phyloP scores from a whole-genome alignment of 129 eudicot species.

The Tagetes erecta region DNA sequence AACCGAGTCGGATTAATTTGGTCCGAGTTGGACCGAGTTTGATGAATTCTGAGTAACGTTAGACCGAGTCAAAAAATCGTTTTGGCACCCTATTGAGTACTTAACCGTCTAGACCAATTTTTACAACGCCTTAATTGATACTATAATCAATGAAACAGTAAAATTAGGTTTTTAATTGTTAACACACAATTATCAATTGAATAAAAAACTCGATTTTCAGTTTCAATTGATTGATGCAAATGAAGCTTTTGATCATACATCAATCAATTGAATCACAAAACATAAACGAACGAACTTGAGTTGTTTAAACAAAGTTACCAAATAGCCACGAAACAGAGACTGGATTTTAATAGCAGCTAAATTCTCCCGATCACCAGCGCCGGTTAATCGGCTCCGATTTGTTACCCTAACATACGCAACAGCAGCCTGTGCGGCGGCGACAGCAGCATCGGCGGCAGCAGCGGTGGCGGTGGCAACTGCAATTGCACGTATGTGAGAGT shows the following conservation, averaged over 20 bases:
- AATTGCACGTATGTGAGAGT: slow-evolving; percentile 60
- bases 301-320: slow-evolving; percentile 42
- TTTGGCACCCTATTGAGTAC: no score
- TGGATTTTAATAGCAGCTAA: slow-evolving; percentile 74
- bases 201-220: background rate
- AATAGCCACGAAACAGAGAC: slow-evolving; percentile 59
- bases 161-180: background rate
- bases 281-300: background rate
- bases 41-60: no score
- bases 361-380: slow-evolving; percentile 40
- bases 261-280: background rate
- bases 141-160: background rate
- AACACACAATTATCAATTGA: no score
- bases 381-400: slow-evolving; percentile 33
- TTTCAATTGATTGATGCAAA: background rate
- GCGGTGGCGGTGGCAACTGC: slow-evolving; percentile 87
- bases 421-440: slow-evolving; percentile 82
- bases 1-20: no score
- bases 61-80: no score
- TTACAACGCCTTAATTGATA: background rate
- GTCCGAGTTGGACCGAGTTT: no score
- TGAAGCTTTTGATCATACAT: background rate
- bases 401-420: slow-evolving; percentile 58
- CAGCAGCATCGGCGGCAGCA: slow-evolving; percentile 72
- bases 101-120: no score